Evolutionary conservation across 2,329 filamentous ascomycete species (phyloP), one percentile per base, ranked within the genome.

Genomic region (Neonectria punicea): DNA sequence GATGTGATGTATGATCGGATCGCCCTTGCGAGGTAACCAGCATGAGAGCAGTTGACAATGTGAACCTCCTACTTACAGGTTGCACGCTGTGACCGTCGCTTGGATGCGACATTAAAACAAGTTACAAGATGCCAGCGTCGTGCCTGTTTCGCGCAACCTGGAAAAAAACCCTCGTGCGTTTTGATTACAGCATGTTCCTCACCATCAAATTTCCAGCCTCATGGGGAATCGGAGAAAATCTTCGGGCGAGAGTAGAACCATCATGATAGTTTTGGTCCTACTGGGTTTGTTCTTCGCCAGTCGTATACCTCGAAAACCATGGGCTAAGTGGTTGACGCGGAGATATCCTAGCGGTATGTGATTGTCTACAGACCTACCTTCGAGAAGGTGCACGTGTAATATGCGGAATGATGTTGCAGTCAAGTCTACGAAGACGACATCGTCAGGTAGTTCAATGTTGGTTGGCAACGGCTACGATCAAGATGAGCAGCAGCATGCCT

Each of bases 291-390:
- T 97, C 86, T 97, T 86, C 92, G 93, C 93, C 88, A 94, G 87
- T 89, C 89, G 92, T 97, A 90, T 97, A 97, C 91, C 93, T 93
- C 89, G 89, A 89, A 86, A 91, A 89, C 90, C 92, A 93, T 91
- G 77, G 84, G 81, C 75, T 82, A 73, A 76, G 83, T 85, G 91
- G 89, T 90, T 88, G 86, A 90, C 89, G 90, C 90, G 93, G 92
- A 92, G 93, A 97, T 97, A 93, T 88, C 83, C 87, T 91, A 90
- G 93, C 93, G 92, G 83, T 59, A 47, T 55, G 65, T 18, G 28
- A 4, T 32, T 58, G 22, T 63, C 69, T 76, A 76, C 72, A 28
- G 50, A 63, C 69, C 54, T 58, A 74, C 69, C 69, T 55, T 36
- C 28, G 5, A 16, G 25, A 16, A 49, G 41, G 44, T 30, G 55